Base-by-base conservation (phyloP, 164 flowering plant species). In the Sextonia rubra region DNA sequence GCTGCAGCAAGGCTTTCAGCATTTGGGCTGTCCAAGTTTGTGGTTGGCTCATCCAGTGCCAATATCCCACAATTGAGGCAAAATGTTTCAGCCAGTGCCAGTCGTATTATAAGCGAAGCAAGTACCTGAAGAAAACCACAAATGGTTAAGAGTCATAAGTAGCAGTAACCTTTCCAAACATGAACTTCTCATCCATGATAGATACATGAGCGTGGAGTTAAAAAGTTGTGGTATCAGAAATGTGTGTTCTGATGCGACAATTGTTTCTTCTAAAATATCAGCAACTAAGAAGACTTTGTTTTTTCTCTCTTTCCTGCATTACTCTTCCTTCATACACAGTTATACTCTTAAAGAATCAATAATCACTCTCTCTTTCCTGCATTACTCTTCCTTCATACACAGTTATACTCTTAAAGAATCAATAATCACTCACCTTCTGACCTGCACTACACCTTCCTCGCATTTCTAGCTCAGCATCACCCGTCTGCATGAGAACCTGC, bases 391-490 rank as follows among this genome's bases (percentile, higher is more conserved):
- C 27, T 25, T 61, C 24, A 5, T 61, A 24, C 12, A 25, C 64
- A 14, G 14, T 23, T 61, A 9, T 24, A 23, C 8, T 61, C 20
- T 61, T n/a, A 44, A 60, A 8, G 25, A 12, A 68, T 12, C 23
- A 47, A 30, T 24, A 23, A 65, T 37, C 52, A 69, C 83, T 76
- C 64, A 86, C 98, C 93, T 95, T 95, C 79, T 95, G 99, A 77
- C 99, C 99, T 74, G 99, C 99, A 85, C 99, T 95, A 77, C 99
- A 95, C 73, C 99, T 83, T 79, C 99, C 99, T 78, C 99, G 88
- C 99, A 95, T 95, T 84, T 95, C 99, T 25, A 95, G 85, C 81
- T 93, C 98, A 7, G 99, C 83, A 82, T 90, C 93, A 80, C 99
- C 99, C 70, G 99, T 89, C 81, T 91, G 98, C 99, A 95, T 95